These are phyloP conservation scores for Fagopyrum tataricum DNA, from an alignment of 148 eudicot genomes.

Conservation along the genomic window DNA sequence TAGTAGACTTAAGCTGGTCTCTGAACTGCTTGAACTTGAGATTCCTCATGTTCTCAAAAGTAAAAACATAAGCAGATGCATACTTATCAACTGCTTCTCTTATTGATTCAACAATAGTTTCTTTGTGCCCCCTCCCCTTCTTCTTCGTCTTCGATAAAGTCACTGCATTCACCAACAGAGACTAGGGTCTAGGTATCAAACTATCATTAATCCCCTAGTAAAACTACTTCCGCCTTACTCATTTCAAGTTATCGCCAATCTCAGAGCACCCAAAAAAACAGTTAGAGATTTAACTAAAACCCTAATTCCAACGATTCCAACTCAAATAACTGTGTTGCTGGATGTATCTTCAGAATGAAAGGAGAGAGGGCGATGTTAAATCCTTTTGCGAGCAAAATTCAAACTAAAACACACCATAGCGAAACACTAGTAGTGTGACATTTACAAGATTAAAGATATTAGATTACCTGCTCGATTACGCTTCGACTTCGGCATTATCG, in stretches of 20 bases:
- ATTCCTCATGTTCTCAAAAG: slow-evolving; percentile 88
- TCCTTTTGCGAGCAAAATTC: not conserved
- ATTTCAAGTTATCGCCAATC: not conserved
- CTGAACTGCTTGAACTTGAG: slow-evolving; percentile 90
- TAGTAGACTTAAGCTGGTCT: slow-evolving; percentile 61
- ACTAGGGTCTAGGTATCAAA: not conserved
- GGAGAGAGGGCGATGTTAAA: not conserved
- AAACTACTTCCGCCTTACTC: not conserved
- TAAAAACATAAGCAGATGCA: slow-evolving; percentile 57
- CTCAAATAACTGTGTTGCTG: not conserved
- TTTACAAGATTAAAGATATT: not conserved
- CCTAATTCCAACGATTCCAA: not conserved
- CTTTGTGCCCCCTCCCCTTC: slow-evolving; percentile 84
- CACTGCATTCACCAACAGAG: slow-evolving; percentile 36
- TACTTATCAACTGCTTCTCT: slow-evolving; percentile 70
- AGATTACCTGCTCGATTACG: slow-evolving; percentile 7
- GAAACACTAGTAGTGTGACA: not conserved
- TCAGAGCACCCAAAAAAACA: not conserved
- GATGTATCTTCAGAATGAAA: not conserved
- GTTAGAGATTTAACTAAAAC: not conserved
- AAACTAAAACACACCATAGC: not conserved
- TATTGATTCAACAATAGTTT: slow-evolving; percentile 55
- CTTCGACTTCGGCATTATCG: slow-evolving; percentile 10
- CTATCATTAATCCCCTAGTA: not conserved
- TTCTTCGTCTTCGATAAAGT: slow-evolving; percentile 94